Evolutionary conservation across 176 grass and related monocot genomes (phyloP), one percentile per base, ranked within the genome.

Genomic region (Musa itinerans): DNA sequence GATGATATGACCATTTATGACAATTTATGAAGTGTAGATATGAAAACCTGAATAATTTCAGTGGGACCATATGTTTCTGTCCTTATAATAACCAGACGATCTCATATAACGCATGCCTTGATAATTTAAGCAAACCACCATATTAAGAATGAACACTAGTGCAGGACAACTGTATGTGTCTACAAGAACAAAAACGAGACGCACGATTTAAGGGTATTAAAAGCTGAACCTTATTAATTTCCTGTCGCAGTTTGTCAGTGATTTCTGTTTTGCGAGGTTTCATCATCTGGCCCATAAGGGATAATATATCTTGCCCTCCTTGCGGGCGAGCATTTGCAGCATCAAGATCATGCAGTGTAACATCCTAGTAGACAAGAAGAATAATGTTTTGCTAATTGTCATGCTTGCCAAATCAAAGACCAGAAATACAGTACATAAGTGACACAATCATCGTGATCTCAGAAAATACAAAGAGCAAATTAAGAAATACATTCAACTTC

Each of bases 251-350:
- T 81, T 98, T 98, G 58, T 94, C 95, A 8, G 90, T 94, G 72
- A 98, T 91, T 79, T 98, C 95, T 84, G 90, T 98, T 78, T 98
- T 98, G 16, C 88, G 75, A 71, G 95, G 84, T 27, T 89, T 98
- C 90, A 98, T 99, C 88, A 99, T 98, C 76, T 91, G 90, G 0
- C 95, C 95, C 90, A 98, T 98, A 72, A 98, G 88, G 27, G 90
- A 98, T 66, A 91, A 82, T 83, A 98, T 98, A 83, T 98, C 95
- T 78, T 94, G 95, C 11, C 90, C 95, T 78, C 95, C 90, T 89
- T 98, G 95, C 76, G 95, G 95, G 14, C 83, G 90, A 85, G 95
- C 90, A 94, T 98, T 98, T 82, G 95, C 86, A 4, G 95, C 90
- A 81, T 98, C 95, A 75, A 98, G 86, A 75, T 94, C 95, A 86